Base-by-base conservation (phyloP, 129 eudicot genomes). In the Smallanthus sonchifolius region DNA sequence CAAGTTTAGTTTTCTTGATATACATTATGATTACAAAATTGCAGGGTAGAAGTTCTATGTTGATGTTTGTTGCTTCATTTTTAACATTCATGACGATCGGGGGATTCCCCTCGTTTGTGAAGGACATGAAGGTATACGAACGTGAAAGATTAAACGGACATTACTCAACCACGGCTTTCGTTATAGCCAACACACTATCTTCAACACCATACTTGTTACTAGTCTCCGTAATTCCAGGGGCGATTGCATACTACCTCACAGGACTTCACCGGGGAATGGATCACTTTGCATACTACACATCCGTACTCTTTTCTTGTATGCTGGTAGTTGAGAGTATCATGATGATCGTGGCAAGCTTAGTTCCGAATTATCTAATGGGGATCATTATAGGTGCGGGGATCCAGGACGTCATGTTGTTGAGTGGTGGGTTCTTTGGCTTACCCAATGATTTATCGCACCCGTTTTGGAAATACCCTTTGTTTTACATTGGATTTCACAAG, bases 11-110 rank as follows among this genome's bases (percentile, higher is more conserved):
- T 44, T 39, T 40, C 54, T 65, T 42, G 5, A 39, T 66, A 2
- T 10, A 20, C 15, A 24, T 24, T 48, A 32, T 69, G 62, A 35
- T 5, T 73, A 44, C 5, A n/a, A 57, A 69, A 20, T 60, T 20
- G 63, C 84, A 90, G 96, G 94, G 87, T 70, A 87, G 89, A 75
- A 84, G 88, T 55, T 79, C 92, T n/a, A 78, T 91, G 96, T 63
- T 91, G 65, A 82, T 86, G 87, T 91, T 91, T 77, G 89, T 88
- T 32, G 85, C 59, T 37, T 75, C 87, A 40, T 88, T 88, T 84
- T 79, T 88, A 81, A 91, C 96, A 56, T 91, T 91, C 70, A 88
- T 88, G 96, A 85, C 97, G 20, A 91, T 91, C 37, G 96, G 97
- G 1, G 96, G 96, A 63, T 91, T 91, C 81, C 97, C 96, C 60